phyloP scores from a whole-genome alignment of 257 asterid species.

The Coffea eugenioides region DNA sequence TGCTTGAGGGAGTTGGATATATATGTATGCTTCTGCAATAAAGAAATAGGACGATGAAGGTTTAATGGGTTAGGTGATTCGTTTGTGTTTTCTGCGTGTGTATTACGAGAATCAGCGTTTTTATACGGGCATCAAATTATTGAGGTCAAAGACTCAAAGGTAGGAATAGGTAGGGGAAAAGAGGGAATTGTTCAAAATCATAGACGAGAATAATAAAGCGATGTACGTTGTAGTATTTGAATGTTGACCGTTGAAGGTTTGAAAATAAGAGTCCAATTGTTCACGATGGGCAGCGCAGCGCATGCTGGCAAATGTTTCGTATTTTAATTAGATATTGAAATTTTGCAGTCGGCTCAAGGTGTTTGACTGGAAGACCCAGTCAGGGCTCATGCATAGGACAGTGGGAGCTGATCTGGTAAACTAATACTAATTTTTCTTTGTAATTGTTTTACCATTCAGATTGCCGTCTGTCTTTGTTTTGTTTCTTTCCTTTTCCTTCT shows the following conservation, averaged over 20 bases:
- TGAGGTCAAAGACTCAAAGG: conserved; percentile 11
- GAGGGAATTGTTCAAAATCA: conserved; percentile 20
- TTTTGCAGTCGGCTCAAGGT: conserved; percentile 19
- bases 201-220: background rate
- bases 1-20: conserved; percentile 1
- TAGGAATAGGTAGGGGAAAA: conserved; percentile 9
- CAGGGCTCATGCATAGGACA: conserved; percentile 3
- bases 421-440: background rate
- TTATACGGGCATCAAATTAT: background rate
- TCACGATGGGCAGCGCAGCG: conserved; percentile 15
- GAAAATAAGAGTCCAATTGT: conserved; percentile 21
- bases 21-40: background rate
- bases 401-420: background rate
- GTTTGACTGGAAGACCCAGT: conserved; percentile 23
- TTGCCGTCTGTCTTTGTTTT: background rate
- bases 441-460: background rate
- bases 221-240: conserved; percentile 19
- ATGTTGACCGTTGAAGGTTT: conserved; percentile 38
- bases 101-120: background rate
- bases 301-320: conserved; percentile 16
- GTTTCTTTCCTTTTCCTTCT: background rate
- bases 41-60: background rate
- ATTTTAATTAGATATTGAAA: background rate
- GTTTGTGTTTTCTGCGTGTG: background rate
- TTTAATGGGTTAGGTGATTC: background rate